A percentile compares a stretch with the other conserved stretches of the same genome.
Evolutionary conservation across 805 yeast genomes (phyloP).

Genomic region (Schwanniomyces polymorphus): DNA sequence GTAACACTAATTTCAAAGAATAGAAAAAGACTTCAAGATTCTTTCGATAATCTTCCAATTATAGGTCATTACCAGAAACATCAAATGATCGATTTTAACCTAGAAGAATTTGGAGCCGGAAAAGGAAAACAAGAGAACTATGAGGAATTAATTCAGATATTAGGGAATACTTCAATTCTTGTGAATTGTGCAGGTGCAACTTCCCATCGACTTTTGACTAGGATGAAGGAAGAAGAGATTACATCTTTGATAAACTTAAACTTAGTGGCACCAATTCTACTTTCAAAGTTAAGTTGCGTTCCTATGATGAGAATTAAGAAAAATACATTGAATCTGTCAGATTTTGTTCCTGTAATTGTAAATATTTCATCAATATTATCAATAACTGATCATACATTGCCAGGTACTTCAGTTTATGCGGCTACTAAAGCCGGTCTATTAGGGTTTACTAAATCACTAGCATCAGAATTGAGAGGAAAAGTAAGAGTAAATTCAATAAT

Average conservation of each 20-base stretch:
- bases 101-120: slow-evolving; percentile 17
- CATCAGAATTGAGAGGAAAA: slow-evolving; percentile 55
- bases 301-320: slow-evolving; percentile 45
- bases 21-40: slow-evolving; percentile 29
- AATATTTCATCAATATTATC: slow-evolving; percentile 71
- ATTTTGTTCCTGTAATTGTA: slow-evolving; percentile 40
- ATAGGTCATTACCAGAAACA: slow-evolving; percentile 23
- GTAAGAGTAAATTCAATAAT: slow-evolving; percentile 64
- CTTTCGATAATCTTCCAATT: slow-evolving; percentile 13
- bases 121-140: slow-evolving; percentile 10
- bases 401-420: slow-evolving; percentile 66
- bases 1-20: slow-evolving; percentile 36
- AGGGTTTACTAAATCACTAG: slow-evolving; percentile 60
- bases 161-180: slow-evolving; percentile 44
- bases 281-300: slow-evolving; percentile 52
- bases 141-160: slow-evolving; percentile 16
- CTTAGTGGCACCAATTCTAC: slow-evolving; percentile 58
- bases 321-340: slow-evolving; percentile 12
- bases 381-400: slow-evolving; percentile 25
- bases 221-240: slow-evolving; percentile 43
- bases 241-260: slow-evolving; percentile 52
- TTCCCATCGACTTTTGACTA: slow-evolving; percentile 51
- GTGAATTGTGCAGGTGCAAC: slow-evolving; percentile 71
- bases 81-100: slow-evolving; percentile 31
- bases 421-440: slow-evolving; percentile 71